Evolutionary conservation across 108 stramenopile species (phyloP).

Genomic region (Parmales sp.): DNA sequence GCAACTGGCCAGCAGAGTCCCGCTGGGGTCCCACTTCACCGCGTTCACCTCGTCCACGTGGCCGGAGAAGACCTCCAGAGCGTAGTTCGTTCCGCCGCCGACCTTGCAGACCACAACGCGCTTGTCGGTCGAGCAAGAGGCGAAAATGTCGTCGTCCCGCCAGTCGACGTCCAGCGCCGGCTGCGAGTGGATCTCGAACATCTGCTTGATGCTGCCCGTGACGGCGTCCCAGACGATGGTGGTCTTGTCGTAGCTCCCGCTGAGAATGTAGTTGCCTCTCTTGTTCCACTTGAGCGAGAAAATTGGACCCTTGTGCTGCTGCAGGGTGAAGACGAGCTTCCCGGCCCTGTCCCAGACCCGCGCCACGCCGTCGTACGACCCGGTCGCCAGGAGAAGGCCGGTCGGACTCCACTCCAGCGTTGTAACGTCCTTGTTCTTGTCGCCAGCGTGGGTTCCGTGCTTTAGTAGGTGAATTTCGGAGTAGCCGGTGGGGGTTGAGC

Average conservation of each 20-base stretch:
- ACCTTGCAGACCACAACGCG: slow-evolving; percentile 81
- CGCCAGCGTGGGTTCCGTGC: slow-evolving; percentile 64
- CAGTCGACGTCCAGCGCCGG: slow-evolving; percentile 91
- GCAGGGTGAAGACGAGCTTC: slow-evolving; percentile 62
- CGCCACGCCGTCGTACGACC: slow-evolving; percentile 88
- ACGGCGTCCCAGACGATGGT: slow-evolving; percentile 91
- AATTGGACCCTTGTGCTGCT: slow-evolving; percentile 83
- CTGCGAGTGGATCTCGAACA: slow-evolving; percentile 57
- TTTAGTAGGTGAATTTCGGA: slow-evolving; percentile 63
- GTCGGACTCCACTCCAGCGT: slow-evolving; percentile 89
- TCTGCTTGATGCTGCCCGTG: slow-evolving; percentile 14
- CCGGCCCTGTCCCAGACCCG: slow-evolving; percentile 81
- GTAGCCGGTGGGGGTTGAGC: too few species aligned
- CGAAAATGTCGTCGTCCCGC: slow-evolving; percentile 85
- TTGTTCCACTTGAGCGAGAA: slow-evolving; percentile 94
- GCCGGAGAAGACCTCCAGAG: slow-evolving; percentile 58
- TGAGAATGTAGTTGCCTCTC: slow-evolving; percentile 72
- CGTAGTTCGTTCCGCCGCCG: slow-evolving; percentile 17
- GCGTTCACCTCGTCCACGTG: slow-evolving; percentile 92
- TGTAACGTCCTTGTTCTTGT: slow-evolving; percentile 91
- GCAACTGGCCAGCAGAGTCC: slow-evolving; percentile 76
- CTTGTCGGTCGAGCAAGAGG: slow-evolving; percentile 90
- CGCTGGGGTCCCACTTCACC: slow-evolving; percentile 91
- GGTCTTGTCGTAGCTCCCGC: slow-evolving; percentile 85
- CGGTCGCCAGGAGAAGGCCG: slow-evolving; percentile 80